phyloP scores from a whole-genome alignment of 129 eudicot genomes.

The Flaveria sonorensis region DNA sequence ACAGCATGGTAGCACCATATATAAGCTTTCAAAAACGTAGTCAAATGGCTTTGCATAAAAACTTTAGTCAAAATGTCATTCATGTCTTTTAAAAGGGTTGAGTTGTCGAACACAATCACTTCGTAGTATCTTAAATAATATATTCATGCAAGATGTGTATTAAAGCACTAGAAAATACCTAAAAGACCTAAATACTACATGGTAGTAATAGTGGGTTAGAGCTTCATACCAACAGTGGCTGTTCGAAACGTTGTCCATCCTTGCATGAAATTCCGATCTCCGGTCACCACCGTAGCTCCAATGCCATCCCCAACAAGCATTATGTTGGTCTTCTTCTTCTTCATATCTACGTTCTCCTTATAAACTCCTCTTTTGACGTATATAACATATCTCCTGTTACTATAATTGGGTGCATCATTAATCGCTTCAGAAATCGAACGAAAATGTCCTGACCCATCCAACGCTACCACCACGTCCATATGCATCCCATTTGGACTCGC shows the following conservation, averaged over 20 bases:
- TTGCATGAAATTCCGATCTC: constrained; percentile 79
- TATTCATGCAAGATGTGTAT: neutral
- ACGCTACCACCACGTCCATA: constrained; percentile 63
- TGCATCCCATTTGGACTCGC: constrained; percentile 55
- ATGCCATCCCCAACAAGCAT: constrained; percentile 95
- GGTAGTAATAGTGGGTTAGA: neutral
- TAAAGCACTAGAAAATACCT: neutral
- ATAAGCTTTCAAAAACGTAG: neutral
- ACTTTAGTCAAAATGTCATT: too few relatives aligned
- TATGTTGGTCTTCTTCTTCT: constrained; percentile 90
- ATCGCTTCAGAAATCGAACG: constrained; percentile 71
- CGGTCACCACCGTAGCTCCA: constrained; percentile 72
- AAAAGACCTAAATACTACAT: neutral
- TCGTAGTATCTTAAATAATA: too few relatives aligned
- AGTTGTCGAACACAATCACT: neutral
- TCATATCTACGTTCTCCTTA: constrained; percentile 79
- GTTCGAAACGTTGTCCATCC: constrained; percentile 98
- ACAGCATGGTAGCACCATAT: too few relatives aligned
- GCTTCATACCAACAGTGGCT: constrained; percentile 75
- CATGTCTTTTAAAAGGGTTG: neutral
- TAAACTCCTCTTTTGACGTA: constrained; percentile 79
- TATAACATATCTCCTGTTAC: constrained; percentile 73
- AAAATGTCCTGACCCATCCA: constrained; percentile 74
- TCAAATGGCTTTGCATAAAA: neutral
- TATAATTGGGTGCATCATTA: constrained; percentile 61